phyloP scores from a whole-genome alignment of 768 basidiomycete genomes.

The Mycena kentingensis region DNA sequence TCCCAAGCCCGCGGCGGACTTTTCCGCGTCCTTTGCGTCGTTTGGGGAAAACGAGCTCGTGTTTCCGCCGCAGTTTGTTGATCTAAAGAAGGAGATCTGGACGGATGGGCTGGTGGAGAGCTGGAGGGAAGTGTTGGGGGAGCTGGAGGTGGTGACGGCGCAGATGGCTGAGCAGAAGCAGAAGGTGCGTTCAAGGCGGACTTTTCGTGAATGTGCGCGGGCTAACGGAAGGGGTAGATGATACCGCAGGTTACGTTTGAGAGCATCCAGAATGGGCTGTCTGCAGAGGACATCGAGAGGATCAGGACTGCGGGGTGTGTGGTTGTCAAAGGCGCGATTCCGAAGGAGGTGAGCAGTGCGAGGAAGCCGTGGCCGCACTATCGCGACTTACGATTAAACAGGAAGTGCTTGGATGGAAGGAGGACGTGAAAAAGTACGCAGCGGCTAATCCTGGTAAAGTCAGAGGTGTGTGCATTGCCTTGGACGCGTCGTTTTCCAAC shows the following conservation, averaged over 20 bases:
- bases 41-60: slow-evolving; percentile 36
- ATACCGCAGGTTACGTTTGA: slow-evolving; percentile 52
- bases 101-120: slow-evolving; percentile 45
- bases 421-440: slow-evolving; percentile 55
- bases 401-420: slow-evolving; percentile 65
- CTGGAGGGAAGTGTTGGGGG: slow-evolving; percentile 58
- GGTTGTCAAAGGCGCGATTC: slow-evolving; percentile 59
- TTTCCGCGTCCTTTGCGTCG: slow-evolving; percentile 42
- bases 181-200: slow-evolving; percentile 30
- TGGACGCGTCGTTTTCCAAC: not conserved
- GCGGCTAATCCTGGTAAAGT: slow-evolving; percentile 46
- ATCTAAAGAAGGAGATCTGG: slow-evolving; percentile 60
- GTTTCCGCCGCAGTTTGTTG: slow-evolving; percentile 59
- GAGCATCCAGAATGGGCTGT: slow-evolving; percentile 49
- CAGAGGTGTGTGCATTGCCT: slow-evolving; percentile 39
- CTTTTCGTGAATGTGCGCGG: not conserved
- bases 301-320: slow-evolving; percentile 58
- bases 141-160: slow-evolving; percentile 47
- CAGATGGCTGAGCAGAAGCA: slow-evolving; percentile 53
- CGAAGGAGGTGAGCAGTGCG: slow-evolving; percentile 45
- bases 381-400: slow-evolving; percentile 33
- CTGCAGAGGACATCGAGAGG: slow-evolving; percentile 42
- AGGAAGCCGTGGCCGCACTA: slow-evolving; percentile 21
- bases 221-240: slow-evolving; percentile 37
- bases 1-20: slow-evolving; percentile 41